phyloP scores from a whole-genome alignment of 1,139 yeast species.

The Hansenula sp. region DNA sequence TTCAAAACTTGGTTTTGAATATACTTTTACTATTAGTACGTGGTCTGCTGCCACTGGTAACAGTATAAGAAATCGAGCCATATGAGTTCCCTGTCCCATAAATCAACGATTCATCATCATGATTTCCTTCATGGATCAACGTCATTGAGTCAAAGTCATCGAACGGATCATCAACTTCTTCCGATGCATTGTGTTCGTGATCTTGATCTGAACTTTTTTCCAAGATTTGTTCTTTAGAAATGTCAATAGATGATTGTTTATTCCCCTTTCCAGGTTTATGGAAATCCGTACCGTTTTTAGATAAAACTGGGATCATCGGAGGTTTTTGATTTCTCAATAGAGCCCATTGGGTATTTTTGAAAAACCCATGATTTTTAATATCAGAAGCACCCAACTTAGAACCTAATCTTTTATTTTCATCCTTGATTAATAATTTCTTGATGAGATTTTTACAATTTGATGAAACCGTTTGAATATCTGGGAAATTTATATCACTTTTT shows the following conservation, averaged over 20 bases:
- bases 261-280: conserved; percentile 18
- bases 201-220: conserved; percentile 22
- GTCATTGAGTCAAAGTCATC: conserved; percentile 87
- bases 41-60: conserved; percentile 37
- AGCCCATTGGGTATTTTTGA: conserved; percentile 94
- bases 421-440: conserved; percentile 78
- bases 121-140: conserved; percentile 66
- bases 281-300: conserved; percentile 49
- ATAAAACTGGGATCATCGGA: conserved; percentile 88
- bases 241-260: conserved; percentile 21
- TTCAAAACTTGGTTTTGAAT: conserved; percentile 32
- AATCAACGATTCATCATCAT: conserved; percentile 37
- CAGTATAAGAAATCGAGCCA: conserved; percentile 67
- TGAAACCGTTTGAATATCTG: conserved; percentile 55
- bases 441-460: conserved; percentile 76
- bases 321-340: conserved; percentile 86
- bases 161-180: conserved; percentile 66
- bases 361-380: conserved; percentile 83
- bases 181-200: conserved; percentile 27
- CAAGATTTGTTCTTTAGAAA: conserved; percentile 35
- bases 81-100: conserved; percentile 52
- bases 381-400: conserved; percentile 94
- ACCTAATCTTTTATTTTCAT: conserved; percentile 84
- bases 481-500: conserved; percentile 77
- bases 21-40: conserved; percentile 34